Percentiles rank a stretch among this genome's conserved stretches.
phyloP scores from a whole-genome alignment of 2,329 filamentous ascomycete species.

The Periconia digitata region DNA sequence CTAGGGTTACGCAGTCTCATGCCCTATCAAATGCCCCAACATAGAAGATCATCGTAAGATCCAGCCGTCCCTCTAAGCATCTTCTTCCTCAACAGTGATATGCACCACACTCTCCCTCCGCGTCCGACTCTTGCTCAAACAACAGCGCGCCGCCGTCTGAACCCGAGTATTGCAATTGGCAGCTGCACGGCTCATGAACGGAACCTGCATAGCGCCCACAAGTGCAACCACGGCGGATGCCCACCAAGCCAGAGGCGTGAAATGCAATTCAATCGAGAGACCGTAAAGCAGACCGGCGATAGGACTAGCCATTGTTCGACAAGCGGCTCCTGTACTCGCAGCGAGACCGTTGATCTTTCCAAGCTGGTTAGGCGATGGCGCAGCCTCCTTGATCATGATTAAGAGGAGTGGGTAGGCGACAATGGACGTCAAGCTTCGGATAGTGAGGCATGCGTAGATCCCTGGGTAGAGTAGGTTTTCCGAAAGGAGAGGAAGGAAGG shows the following conservation, averaged over 20 bases:
- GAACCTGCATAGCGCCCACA: slow-evolving; percentile 58
- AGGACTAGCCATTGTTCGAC: slow-evolving; percentile 69
- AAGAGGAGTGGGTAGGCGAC: slow-evolving; percentile 68
- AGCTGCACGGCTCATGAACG: slow-evolving; percentile 56
- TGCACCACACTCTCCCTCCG: slow-evolving; percentile 22
- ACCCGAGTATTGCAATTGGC: slow-evolving; percentile 32
- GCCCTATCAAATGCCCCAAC: no score
- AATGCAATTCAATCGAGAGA: slow-evolving; percentile 57
- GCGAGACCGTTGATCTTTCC: slow-evolving; percentile 73
- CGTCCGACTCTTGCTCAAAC: slow-evolving; percentile 17
- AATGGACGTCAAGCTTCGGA: slow-evolving; percentile 70
- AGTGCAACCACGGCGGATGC: slow-evolving; percentile 58
- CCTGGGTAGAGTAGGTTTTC: slow-evolving; percentile 57
- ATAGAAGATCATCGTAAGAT: neutral
- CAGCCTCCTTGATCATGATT: slow-evolving; percentile 73
- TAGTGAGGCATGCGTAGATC: slow-evolving; percentile 65
- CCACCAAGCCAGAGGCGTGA: slow-evolving; percentile 67
- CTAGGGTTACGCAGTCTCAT: no score
- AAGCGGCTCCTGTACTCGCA: slow-evolving; percentile 70
- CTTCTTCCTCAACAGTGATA: slow-evolving; percentile 28
- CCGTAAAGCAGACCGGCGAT: slow-evolving; percentile 69
- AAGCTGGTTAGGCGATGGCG: slow-evolving; percentile 62
- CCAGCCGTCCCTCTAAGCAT: neutral
- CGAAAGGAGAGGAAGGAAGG: slow-evolving; percentile 65
- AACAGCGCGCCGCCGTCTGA: slow-evolving; percentile 23